Evolutionary conservation across 169 alveolate species (phyloP).

Genomic region (Eimeria falciformis): DNA sequence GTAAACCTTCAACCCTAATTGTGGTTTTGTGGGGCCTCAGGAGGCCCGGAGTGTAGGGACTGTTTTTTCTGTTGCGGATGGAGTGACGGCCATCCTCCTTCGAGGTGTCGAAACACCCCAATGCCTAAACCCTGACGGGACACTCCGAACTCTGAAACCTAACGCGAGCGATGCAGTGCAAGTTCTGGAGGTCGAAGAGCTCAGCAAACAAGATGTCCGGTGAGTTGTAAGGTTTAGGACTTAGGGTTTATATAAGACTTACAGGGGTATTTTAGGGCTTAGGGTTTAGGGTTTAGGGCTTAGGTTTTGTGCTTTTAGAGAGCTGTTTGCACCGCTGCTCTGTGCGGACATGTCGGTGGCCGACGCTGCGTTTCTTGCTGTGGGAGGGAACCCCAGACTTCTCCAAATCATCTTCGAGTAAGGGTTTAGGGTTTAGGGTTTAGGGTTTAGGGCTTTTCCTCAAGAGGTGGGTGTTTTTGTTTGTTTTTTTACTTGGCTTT

Average conservation of each 20-base stretch:
- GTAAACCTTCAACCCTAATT: not conserved
- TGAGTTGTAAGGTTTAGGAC: not conserved
- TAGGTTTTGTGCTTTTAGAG: not conserved
- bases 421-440: slow-evolving; percentile 53
- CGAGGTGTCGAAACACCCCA: slow-evolving; percentile 7
- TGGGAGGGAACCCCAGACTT: slow-evolving; percentile 3
- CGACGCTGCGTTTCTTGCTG: not conserved
- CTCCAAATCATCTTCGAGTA: not conserved
- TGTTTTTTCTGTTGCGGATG: not conserved
- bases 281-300: slow-evolving; percentile 32
- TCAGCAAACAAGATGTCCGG: not conserved
- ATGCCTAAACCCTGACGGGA: not conserved
- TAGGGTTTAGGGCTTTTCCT: slow-evolving; percentile 48
- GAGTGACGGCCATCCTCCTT: not conserved
- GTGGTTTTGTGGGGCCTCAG: not conserved
- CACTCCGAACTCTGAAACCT: no score
- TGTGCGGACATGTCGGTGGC: not conserved
- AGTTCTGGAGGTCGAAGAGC: not conserved
- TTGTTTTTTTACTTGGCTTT: slow-evolving; percentile 64
- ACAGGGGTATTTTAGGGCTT: not conserved
- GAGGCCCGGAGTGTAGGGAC: not conserved
- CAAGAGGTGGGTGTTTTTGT: no score
- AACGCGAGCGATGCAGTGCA: no score
- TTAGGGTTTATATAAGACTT: slow-evolving; percentile 36
- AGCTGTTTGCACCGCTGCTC: not conserved